These are phyloP conservation scores for Apiotrichum akiyoshidainum DNA, from an alignment of 1,284 basidiomycete species.

Conservation along the genomic window DNA sequence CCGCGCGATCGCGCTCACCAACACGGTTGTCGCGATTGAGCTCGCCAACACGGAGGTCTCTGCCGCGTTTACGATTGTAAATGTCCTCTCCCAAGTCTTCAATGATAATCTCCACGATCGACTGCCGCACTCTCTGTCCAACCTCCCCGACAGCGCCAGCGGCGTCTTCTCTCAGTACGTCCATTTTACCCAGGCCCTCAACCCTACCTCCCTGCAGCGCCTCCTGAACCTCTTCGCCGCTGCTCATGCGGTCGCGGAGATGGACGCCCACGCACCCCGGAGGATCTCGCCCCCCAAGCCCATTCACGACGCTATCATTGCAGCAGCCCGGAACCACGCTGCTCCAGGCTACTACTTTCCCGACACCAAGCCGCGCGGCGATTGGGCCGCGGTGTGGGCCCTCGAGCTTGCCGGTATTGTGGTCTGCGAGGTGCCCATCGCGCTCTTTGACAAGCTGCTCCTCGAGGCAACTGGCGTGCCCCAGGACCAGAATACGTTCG, in stretches of 20 bases:
- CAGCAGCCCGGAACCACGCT: neutral
- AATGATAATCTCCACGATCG: neutral
- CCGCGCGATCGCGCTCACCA: neutral
- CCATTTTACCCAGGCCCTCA: neutral
- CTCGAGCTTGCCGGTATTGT: neutral
- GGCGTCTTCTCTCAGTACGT: neutral
- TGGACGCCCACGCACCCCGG: neutral
- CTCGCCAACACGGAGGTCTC: neutral
- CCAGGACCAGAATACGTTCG: too few relatives aligned
- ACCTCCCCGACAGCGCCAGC: neutral
- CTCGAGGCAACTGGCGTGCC: neutral
- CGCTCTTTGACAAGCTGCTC: neutral
- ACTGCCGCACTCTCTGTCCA: neutral
- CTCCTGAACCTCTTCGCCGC: constrained; percentile 1
- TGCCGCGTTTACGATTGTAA: neutral
- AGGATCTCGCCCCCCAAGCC: neutral
- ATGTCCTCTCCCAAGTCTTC: neutral
- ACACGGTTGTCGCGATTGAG: neutral
- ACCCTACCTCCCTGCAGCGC: neutral
- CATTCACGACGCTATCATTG: neutral
- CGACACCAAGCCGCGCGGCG: neutral
- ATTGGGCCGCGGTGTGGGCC: neutral
- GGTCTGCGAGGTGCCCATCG: neutral
- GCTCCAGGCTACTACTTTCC: neutral
- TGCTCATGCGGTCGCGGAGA: neutral